These are phyloP conservation scores for Plasmodium sp. DNA, from an alignment of 169 alveolate species.

Conservation along the genomic window DNA sequence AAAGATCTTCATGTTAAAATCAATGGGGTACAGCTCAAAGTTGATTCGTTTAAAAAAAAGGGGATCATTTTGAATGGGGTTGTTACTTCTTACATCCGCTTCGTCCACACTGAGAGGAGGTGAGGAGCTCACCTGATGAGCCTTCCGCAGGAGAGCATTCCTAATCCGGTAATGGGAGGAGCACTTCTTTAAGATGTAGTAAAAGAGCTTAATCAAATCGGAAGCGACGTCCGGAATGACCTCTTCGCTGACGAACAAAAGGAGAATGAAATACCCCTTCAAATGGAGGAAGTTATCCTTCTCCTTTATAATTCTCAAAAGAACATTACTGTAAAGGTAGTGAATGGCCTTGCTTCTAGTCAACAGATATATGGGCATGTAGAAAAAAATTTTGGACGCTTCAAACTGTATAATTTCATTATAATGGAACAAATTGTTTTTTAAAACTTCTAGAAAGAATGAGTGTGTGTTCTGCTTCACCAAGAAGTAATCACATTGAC, in stretches of 20 bases:
- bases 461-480: conserved; percentile 58
- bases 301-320: conserved; percentile 17
- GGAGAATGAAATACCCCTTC: conserved; percentile 57
- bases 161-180: conserved; percentile 31
- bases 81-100: neutral
- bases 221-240: conserved; percentile 16
- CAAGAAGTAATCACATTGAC: conserved; percentile 55
- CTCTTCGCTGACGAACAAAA: conserved; percentile 24
- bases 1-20: conserved; percentile 61
- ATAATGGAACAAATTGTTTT: conserved; percentile 66
- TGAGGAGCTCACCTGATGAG: neutral
- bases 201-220: neutral
- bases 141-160: neutral
- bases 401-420: conserved; percentile 74
- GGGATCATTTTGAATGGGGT: neutral
- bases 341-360: conserved; percentile 2
- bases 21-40: conserved; percentile 29
- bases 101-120: neutral
- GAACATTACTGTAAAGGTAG: conserved; percentile 26
- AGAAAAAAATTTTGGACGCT: conserved; percentile 63
- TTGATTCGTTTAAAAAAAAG: conserved; percentile 5
- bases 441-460: conserved; percentile 39
- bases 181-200: conserved; percentile 24
- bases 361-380: conserved; percentile 53
- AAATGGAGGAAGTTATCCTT: conserved; percentile 58